Base-by-base conservation (phyloP, 2,329 filamentous ascomycete genomes). In the Mycosphaerella sp. region DNA sequence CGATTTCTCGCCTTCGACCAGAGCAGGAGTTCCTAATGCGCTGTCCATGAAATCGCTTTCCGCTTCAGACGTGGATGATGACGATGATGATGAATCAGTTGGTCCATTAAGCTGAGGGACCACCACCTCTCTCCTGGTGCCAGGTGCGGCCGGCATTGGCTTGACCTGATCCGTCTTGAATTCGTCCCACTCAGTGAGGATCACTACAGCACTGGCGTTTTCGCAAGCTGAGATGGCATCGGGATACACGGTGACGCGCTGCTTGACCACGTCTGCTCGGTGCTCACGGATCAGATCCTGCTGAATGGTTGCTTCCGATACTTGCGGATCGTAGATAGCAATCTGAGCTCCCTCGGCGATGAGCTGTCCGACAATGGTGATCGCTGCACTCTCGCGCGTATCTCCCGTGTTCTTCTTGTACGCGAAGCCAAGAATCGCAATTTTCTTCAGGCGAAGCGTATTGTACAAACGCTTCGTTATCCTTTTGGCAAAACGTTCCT, bases 371-470 rank as follows among this genome's bases (percentile, higher is more conserved):
- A 88, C 80, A 56, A 87, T 79, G 58, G 83, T 81, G 17, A 87
- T 75, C 0, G 84, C 82, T 0, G 84, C 80, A 39, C 80, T 82
- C 65, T 89, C 86, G 34, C 86, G 78, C 4, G 84, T 86, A 64
- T 90, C 86, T 17, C 79, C 80, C 0, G 86, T 90, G 66, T 88
- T 79, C 70, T 87, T 86, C 75, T 91, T 90, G 72, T 87, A 90
- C 7, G 86, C 83, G 59, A 84, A 89, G 3, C 87, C 87, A 5
- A 90, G 75, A 2, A 90, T 73, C 2, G 83, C 66, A 27, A 89
- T 72, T 70, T 86, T 88, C 73, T 88, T 88, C 53, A 79, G 78
- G 2, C 75, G 74, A 5, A 89, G 72, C 8, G 82, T 86, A 64
- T 84, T 82, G 69, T 86, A 82, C 45, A 89, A 75, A 49, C 79